These are phyloP conservation scores for Rhizodiscina lignyota DNA, from an alignment of 495 filamentous ascomycete genomes.

Conservation along the genomic window DNA sequence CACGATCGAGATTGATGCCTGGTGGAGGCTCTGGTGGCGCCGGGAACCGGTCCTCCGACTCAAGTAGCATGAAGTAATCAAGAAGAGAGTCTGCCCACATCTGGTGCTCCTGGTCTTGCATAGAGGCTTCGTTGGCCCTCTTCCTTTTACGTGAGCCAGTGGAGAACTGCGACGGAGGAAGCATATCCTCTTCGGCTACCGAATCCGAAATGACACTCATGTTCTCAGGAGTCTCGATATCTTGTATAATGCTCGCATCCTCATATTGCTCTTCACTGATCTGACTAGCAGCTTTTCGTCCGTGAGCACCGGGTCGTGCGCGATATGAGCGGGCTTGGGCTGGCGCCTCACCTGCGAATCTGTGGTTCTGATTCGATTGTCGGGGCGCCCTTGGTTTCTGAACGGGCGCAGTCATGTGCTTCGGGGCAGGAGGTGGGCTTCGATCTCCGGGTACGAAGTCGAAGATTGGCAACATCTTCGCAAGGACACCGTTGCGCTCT, in stretches of 20 bases:
- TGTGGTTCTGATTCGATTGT: constrained; percentile 9
- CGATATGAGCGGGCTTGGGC: neutral
- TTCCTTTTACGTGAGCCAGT: constrained; percentile 65
- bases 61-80: constrained; percentile 82
- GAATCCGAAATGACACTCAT: constrained; percentile 63
- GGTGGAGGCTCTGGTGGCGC: constrained; percentile 62
- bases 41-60: constrained; percentile 46
- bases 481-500: constrained; percentile 65
- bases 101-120: constrained; percentile 66
- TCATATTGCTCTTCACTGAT: constrained; percentile 41
- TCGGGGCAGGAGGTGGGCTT: constrained; percentile 85
- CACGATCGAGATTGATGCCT: constrained; percentile 71
- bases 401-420: constrained; percentile 57
- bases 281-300: constrained; percentile 20
- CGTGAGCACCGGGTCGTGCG: constrained; percentile 3
- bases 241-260: constrained; percentile 28
- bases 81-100: constrained; percentile 81
- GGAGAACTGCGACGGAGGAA: constrained; percentile 47
- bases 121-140: constrained; percentile 39
- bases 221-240: constrained; percentile 66
- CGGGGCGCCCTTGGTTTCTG: constrained; percentile 50
- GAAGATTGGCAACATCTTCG: constrained; percentile 72
- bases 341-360: neutral
- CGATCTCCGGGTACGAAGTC: constrained; percentile 70
- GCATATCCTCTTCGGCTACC: constrained; percentile 62